A percentile compares a stretch with the other conserved stretches of the same genome.
Conservation (phyloP, 441 rosid species). For the Populus trichocarpa region DNA sequence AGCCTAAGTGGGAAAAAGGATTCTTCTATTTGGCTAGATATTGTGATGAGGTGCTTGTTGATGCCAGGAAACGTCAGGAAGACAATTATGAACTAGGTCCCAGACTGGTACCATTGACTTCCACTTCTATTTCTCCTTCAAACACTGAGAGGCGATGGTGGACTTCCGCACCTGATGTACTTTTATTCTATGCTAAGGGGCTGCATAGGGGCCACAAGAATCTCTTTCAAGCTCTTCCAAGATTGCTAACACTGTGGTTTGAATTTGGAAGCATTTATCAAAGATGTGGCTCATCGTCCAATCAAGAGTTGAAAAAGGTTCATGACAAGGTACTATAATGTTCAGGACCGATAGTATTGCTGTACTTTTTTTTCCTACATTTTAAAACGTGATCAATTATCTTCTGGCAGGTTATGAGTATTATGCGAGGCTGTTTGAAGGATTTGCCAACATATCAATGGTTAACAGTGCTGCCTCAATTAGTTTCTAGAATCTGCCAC, state of each 20-base stretch:
- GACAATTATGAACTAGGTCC: conserved; percentile 61
- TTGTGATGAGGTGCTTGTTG: conserved; percentile 91
- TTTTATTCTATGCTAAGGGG: conserved; percentile 91
- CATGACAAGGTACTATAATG: conserved; percentile 58
- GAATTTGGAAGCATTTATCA: conserved; percentile 90
- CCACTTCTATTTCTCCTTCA: conserved; percentile 38
- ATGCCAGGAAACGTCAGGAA: conserved; percentile 94
- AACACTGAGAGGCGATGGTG: conserved; percentile 80
- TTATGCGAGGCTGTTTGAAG: conserved; percentile 94
- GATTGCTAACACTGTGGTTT: conserved; percentile 97
- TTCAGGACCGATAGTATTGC: background rate
- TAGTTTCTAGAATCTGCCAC: conserved; percentile 99
- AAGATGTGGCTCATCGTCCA: conserved; percentile 49
- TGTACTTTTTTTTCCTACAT: conserved; percentile 5
- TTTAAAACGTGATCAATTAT: conserved; percentile 12
- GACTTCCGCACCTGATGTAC: conserved; percentile 71
- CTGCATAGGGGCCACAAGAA: conserved; percentile 94
- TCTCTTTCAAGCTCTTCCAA: conserved; percentile 99
- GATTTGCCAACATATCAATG: conserved; percentile 97
- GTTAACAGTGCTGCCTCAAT: conserved; percentile 94
- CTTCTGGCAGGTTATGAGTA: conserved; percentile 69
- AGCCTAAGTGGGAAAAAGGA: conserved; percentile 97
- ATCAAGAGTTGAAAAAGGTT: conserved; percentile 68
- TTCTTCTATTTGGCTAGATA: conserved; percentile 94
- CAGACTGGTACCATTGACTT: conserved; percentile 45